These are phyloP conservation scores for Cystobasidium pallidum DNA, from an alignment of 1,284 basidiomycete genomes.

Conservation along the genomic window DNA sequence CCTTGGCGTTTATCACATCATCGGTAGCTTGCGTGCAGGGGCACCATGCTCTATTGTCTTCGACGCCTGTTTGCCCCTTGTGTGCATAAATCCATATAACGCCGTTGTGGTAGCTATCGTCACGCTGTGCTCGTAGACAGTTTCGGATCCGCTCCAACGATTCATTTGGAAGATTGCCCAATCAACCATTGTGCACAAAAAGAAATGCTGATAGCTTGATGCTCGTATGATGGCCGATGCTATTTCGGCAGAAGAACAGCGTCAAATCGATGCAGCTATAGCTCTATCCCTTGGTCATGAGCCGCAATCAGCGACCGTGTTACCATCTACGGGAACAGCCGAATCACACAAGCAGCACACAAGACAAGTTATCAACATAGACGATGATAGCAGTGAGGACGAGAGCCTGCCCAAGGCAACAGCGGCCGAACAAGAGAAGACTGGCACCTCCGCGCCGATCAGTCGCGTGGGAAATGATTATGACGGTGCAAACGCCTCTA, in stretches of 20 bases:
- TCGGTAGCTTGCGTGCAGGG: neutral
- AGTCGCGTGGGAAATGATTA: neutral
- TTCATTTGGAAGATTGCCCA: no score
- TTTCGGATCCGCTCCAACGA: no score
- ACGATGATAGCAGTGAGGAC: constrained; percentile 9
- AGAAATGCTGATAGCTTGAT: neutral
- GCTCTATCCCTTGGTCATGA: constrained; percentile 30
- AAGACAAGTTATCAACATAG: constrained; percentile 8
- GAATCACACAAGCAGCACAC: neutral
- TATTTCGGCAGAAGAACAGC: constrained; percentile 15
- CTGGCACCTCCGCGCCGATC: neutral
- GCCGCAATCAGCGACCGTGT: neutral
- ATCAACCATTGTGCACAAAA: no score
- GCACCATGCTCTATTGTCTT: no score
- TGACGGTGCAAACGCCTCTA: constrained; percentile 6
- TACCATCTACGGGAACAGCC: neutral
- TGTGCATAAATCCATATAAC: no score
- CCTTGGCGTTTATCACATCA: neutral
- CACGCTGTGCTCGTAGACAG: no score
- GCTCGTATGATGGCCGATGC: neutral
- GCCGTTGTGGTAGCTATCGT: no score
- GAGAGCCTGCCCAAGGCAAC: neutral
- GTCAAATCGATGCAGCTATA: constrained; percentile 20
- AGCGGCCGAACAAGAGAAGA: neutral
- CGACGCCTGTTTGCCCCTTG: no score